A percentile compares a stretch with the other conserved stretches of the same genome.
phyloP scores from a whole-genome alignment of 495 filamentous ascomycete species.

The Trichocladium antarcticum region DNA sequence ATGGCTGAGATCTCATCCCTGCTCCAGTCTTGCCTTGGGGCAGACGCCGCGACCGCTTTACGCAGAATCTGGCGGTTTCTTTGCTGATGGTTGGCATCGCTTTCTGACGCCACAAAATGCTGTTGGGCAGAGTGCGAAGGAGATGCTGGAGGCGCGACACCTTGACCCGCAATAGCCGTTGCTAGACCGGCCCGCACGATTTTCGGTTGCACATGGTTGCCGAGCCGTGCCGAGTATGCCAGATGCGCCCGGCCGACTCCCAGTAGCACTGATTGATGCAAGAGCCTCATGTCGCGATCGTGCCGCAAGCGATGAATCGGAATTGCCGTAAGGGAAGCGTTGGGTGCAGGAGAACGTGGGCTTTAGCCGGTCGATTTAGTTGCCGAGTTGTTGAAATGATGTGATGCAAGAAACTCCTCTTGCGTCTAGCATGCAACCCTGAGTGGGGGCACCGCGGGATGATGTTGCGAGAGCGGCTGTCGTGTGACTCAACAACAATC shows the following conservation, averaged over 20 bases:
- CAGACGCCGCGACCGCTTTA: conserved; percentile 44
- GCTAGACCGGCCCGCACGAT: not conserved
- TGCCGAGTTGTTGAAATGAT: no score
- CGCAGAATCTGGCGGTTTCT: conserved; percentile 16
- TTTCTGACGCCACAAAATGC: not conserved
- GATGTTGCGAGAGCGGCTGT: not conserved
- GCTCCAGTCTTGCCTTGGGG: conserved; percentile 61
- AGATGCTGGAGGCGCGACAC: not conserved
- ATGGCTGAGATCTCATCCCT: conserved; percentile 63
- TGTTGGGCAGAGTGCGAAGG: not conserved
- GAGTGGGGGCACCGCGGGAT: conserved; percentile 2
- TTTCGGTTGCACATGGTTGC: not conserved
- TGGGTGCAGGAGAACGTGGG: no score
- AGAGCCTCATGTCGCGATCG: not conserved
- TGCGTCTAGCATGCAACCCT: conserved; percentile 4
- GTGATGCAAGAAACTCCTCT: not conserved
- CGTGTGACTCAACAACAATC: conserved; percentile 1
- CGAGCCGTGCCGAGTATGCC: not conserved
- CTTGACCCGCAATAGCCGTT: not conserved
- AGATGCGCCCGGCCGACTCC: not conserved
- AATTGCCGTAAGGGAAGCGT: no score
- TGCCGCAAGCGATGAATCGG: no score
- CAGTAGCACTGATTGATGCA: not conserved
- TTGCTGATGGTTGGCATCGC: conserved; percentile 1
- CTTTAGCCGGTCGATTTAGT: no score